Conservation (phyloP, 1,284 basidiomycete species). For the Schizophyllum commune region DNA sequence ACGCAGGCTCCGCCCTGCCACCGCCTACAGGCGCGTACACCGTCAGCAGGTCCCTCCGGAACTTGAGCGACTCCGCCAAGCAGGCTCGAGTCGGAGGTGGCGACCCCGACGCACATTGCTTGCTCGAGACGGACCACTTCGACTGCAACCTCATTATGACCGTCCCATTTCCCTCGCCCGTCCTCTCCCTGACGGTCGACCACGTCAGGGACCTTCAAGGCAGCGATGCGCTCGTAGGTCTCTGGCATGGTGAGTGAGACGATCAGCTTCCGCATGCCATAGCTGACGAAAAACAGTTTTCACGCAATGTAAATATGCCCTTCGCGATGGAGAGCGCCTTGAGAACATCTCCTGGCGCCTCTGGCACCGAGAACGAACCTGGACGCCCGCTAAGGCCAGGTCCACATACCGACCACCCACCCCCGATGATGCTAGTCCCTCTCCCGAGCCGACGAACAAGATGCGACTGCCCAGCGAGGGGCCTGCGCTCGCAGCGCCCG, state of each 20-base stretch:
- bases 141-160: constrained; percentile 30
- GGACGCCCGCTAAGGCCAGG: neutral
- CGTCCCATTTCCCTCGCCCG: constrained; percentile 45
- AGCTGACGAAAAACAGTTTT: constrained; percentile 43
- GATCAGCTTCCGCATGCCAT: constrained; percentile 3
- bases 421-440: neutral
- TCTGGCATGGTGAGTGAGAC: constrained; percentile 52
- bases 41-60: neutral
- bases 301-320: constrained; percentile 71
- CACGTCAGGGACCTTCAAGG: constrained; percentile 60
- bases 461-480: neutral
- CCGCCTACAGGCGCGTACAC: neutral
- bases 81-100: neutral
- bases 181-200: constrained; percentile 56
- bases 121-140: neutral
- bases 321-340: constrained; percentile 69
- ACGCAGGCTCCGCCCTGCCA: neutral
- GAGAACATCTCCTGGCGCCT: constrained; percentile 85
- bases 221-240: constrained; percentile 48
- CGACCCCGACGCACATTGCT: neutral
- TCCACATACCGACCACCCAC: neutral
- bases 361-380: neutral
- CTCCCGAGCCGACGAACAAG: neutral
- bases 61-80: neutral
- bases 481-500: neutral